Base-by-base conservation (phyloP, 148 eudicot genomes). In the Diospyros lotus region DNA sequence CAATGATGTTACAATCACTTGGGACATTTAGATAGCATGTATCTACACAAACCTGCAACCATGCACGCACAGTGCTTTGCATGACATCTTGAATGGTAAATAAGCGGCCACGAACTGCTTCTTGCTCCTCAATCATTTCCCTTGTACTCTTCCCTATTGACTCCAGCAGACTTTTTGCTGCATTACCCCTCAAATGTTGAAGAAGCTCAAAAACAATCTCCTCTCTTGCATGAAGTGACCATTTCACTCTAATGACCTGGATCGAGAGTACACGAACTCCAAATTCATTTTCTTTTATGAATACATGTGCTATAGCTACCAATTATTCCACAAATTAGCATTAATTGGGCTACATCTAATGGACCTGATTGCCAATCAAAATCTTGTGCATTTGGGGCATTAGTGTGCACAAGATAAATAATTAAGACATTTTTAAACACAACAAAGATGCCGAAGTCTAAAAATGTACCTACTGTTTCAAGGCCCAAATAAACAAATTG, bases 171-270 rank as follows among this genome's bases (percentile, higher is more conserved):
- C 53, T 80, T 80, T 79, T 88, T 8, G 97, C 80, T 50, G 81
- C 78, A 77, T 78, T 83, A 43, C 97, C 98, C 58, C 84, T 91
- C 72, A 94, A 76, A 75, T 88, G 97, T 76, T 91, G 98, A 71
- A 89, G 86, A 87, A 94, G 97, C 87, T 94, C 98, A 86, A 89
- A 94, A 44, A 94, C 82, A 72, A 94, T 94, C 82, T 94, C 98
- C 79, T 94, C 98, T 79, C 98, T 87, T 40, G 98, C 98, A 80
- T 94, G 98, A 56, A 94, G 97, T 42, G 97, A 88, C 97, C 98
- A 94, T 87, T 94, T 94, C 62, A 94, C 98, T 83, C 98, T 83
- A 69, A 94, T 94, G 72, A 93, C 98, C 98, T 93, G 79, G 28
- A 78, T 59, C 18, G 48, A 13, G 60, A 13, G 40, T 28, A 4